Percentiles rank a stretch among this genome's conserved stretches.
Conservation (phyloP, 345 rosid species). For the Eucalyptus dawsonii region DNA sequence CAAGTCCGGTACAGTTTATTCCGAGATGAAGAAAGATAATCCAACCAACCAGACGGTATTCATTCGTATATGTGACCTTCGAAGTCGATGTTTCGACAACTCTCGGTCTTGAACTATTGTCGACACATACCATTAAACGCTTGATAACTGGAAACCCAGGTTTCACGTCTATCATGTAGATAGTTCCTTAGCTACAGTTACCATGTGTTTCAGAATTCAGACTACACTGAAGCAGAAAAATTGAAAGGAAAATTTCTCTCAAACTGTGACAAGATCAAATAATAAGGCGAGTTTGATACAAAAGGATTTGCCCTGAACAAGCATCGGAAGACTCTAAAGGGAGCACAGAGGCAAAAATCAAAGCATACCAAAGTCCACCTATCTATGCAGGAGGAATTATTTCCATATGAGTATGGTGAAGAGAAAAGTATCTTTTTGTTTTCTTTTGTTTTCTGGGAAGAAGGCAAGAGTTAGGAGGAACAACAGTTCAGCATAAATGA, state of each 20-base stretch:
- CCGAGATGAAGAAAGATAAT: background rate
- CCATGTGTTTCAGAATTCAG: background rate
- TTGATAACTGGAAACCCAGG: background rate
- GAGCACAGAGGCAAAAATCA: background rate
- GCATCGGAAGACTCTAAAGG: background rate
- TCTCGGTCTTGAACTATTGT: background rate
- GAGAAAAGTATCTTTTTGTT: background rate
- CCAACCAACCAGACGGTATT: background rate
- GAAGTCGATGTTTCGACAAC: background rate
- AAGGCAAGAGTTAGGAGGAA: background rate
- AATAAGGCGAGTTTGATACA: background rate
- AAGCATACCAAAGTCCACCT: background rate
- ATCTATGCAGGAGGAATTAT: background rate
- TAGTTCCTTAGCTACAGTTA: background rate
- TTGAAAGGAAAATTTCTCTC: background rate
- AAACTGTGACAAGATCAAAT: background rate
- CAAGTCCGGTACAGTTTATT: background rate
- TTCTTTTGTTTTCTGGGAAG: background rate
- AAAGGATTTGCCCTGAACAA: background rate
- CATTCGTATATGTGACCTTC: background rate
- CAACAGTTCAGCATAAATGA: background rate
- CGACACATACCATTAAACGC: background rate
- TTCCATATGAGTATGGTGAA: background rate
- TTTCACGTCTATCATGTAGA: background rate
- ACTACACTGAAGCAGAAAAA: background rate